phyloP scores from a whole-genome alignment of 192 early-diverging fungal genomes.

The Gonapodya sp. region DNA sequence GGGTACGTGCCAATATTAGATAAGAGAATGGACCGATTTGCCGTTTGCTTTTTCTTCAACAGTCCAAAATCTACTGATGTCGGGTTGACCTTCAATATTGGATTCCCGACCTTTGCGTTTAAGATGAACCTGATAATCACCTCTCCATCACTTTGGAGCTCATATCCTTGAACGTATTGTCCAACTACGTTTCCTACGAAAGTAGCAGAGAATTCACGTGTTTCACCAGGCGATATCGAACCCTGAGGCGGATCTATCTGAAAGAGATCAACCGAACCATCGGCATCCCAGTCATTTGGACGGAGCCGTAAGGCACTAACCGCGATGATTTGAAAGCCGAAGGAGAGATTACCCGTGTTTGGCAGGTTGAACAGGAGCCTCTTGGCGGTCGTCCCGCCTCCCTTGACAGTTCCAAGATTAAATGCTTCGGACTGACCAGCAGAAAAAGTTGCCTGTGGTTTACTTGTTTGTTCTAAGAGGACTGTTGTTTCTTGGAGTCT shows the following conservation, averaged over 20 bases:
- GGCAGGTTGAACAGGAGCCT: constrained; percentile 8
- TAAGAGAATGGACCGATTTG: constrained; percentile 26
- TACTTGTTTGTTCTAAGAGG: background rate
- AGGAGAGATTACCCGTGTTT: constrained; percentile 16
- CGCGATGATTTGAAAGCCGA: constrained; percentile 7
- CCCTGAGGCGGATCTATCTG: background rate
- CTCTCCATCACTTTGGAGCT: constrained; percentile 7
- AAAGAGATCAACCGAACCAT: background rate
- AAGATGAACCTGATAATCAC: constrained; percentile 25
- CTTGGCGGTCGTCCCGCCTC: background rate
- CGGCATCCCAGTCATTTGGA: background rate
- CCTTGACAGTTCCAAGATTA: constrained; percentile 7
- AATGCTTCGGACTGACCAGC: constrained; percentile 1
- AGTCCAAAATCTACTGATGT: constrained; percentile 42
- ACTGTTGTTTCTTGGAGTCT: background rate
- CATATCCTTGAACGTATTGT: constrained; percentile 6
- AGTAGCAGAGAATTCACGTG: background rate
- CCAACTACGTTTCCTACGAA: constrained; percentile 8
- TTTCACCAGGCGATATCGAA: background rate
- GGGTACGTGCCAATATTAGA: constrained; percentile 38
- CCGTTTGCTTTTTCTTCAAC: constrained; percentile 25
- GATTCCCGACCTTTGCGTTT: constrained; percentile 38
- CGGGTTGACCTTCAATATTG: constrained; percentile 28
- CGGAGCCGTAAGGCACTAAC: background rate
- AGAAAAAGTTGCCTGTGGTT: background rate